phyloP scores from a whole-genome alignment of 2,329 filamentous ascomycete species.

The Cordyceps pruinosa region DNA sequence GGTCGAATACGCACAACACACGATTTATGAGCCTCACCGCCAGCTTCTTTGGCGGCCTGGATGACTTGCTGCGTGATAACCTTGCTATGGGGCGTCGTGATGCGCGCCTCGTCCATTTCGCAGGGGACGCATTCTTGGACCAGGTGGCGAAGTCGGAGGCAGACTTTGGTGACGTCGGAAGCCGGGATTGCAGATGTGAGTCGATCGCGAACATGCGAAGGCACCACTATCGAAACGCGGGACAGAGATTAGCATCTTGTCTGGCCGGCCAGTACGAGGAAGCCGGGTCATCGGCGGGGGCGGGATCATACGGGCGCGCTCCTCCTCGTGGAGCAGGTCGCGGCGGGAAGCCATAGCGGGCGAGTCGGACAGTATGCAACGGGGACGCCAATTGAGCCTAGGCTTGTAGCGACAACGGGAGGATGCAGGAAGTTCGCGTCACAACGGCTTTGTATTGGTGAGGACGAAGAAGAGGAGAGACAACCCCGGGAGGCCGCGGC shows the following conservation, averaged over 20 bases:
- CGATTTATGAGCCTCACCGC: constrained; percentile 62
- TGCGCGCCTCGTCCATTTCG: constrained; percentile 68
- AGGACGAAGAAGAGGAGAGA: not conserved
- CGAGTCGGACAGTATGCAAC: not conserved
- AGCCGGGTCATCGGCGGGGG: not conserved
- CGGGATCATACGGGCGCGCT: constrained; percentile 9
- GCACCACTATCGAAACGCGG: constrained; percentile 48
- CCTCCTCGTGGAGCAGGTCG: constrained; percentile 13
- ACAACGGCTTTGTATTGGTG: not conserved
- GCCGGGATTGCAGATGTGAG: constrained; percentile 64
- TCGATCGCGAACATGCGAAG: constrained; percentile 50
- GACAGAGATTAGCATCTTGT: not conserved
- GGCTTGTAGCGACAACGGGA: not conserved
- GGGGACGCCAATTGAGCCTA: not conserved
- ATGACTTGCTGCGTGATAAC: constrained; percentile 79
- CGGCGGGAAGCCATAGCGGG: constrained; percentile 1
- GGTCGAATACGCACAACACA: constrained; percentile 55
- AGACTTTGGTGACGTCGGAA: constrained; percentile 79
- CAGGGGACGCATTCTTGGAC: constrained; percentile 86
- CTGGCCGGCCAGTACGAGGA: not conserved
- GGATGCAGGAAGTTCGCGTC: not conserved
- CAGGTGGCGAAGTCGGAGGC: constrained; percentile 82
- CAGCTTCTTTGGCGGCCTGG: constrained; percentile 73
- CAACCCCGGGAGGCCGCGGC: not conserved
- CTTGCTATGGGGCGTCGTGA: constrained; percentile 76